Evolutionary conservation across 805 yeast genomes (phyloP), one percentile per base, ranked within the genome.

Genomic region (Ogataea methanolica): DNA sequence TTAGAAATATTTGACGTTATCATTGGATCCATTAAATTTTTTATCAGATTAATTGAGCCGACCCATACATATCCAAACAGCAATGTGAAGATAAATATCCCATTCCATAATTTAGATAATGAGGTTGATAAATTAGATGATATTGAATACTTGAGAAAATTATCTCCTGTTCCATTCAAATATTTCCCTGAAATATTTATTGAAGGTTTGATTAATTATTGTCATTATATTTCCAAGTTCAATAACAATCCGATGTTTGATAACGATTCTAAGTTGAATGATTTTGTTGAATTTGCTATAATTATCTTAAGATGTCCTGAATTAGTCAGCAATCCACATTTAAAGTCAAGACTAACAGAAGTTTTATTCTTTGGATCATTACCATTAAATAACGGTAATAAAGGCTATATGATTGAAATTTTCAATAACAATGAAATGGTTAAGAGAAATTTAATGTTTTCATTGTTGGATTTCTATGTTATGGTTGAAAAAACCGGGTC

Each of bases 401-500:
- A 88, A 2, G 99, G 98, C 0, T 84, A 84, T 51, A 79, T 90
- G 78, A 72, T 82, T 51, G 73, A 74, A 6, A 73, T 84, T 7
- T 82, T 89, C 65, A 82, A 76, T 56, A 70, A 80, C 11, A 82
- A 89, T 57, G 75, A 77, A 45, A 58, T 85, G 21, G 84, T 89
- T 2, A 68, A 71, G 31, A 72, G 82, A 36, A 81, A 90, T 62
- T 63, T 94, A 52, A 71, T 94, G 48, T 90, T 88, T 59, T 86
- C 96, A 0, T 73, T 94, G 47, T 75, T 94, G 67, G 95, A 89
- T 58, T 86, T 90, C 52, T 94, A 92, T 65, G 96, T 94, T 34
- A 88, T 88, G 75, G 91, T 92, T 43, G 99, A 94, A 65, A 90
- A 88, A 60, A 94, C 99, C 0, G 99, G 99, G 9, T 85, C 97